These are phyloP conservation scores for Lentinula boryana DNA, from an alignment of 768 basidiomycete genomes.

Conservation along the genomic window DNA sequence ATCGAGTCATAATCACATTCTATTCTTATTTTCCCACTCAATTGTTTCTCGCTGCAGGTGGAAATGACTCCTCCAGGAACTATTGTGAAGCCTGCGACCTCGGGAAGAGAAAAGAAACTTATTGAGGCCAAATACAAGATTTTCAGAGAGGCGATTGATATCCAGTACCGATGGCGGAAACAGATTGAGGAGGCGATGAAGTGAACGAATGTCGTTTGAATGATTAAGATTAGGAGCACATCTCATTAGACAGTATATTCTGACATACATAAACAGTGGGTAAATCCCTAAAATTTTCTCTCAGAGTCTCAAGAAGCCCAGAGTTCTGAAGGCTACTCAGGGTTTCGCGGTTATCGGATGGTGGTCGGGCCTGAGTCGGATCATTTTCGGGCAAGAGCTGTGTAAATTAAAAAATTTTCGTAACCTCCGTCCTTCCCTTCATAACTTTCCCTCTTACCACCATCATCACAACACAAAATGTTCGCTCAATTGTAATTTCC, in stretches of 20 bases:
- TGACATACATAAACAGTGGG: not conserved
- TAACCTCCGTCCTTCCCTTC: not conserved
- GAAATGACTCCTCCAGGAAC: slow-evolving; percentile 89
- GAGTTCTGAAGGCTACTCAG: not conserved
- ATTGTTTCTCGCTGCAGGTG: slow-evolving; percentile 38
- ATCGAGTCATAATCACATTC: slow-evolving; percentile 1
- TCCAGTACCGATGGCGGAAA: slow-evolving; percentile 82
- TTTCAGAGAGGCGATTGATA: slow-evolving; percentile 82
- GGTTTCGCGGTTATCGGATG: not conserved
- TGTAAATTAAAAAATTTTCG: not conserved
- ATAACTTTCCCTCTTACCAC: not conserved
- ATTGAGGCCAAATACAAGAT: slow-evolving; percentile 92
- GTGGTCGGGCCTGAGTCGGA: not conserved
- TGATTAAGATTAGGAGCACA: not conserved
- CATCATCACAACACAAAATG: slow-evolving; percentile 31
- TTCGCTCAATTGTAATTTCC: slow-evolving; percentile 37
- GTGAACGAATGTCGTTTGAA: not conserved
- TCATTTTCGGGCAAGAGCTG: not conserved
- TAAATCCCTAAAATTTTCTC: not conserved
- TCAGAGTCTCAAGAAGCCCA: not conserved
- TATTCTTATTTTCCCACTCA: not conserved
- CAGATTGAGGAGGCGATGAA: slow-evolving; percentile 59
- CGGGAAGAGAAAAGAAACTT: slow-evolving; percentile 60
- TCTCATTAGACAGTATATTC: not conserved
- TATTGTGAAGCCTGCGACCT: slow-evolving; percentile 59